Base-by-base conservation (phyloP, 2,329 filamentous ascomycete species). In the Raffaelea albimanens region DNA sequence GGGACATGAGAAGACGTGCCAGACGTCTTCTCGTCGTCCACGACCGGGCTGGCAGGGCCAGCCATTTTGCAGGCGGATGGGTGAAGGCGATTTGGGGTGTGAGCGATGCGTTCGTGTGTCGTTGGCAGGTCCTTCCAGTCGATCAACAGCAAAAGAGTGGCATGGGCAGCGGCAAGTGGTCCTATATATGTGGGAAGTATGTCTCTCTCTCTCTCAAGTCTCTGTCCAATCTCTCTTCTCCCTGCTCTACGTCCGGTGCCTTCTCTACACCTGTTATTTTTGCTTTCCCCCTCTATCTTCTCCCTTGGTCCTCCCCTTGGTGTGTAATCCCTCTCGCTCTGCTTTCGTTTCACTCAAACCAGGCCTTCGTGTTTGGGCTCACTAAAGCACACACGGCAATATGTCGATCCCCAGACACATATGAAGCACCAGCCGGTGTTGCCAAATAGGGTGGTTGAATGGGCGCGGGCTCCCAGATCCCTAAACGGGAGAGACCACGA, bases 21-120 rank as follows among this genome's bases (percentile, higher is more conserved):
- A 52, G 64, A 64, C 60, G 62, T 53, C 56, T 55, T 58, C 49
- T 59, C 40, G 20, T 38, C 22, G 41, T 21, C 50, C 45, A 29
- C 57, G 46, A 54, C 56, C 25, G 25, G 25, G 34, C 56, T 55
- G 49, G 54, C 54, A 43, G 22, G 38, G 34, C 55, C 52, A 50
- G 57, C 56, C 65, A 67, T 69, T 10, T 10, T 9, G 38, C 19
- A 29, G 25, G 25, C 13, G 25, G 25, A 29, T 29, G 25, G 8
- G 18, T 19, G 8, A n/a, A 20, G 38, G 38, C 38, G n/a, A 40
- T 18, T 38, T n/a, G 34, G 38, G 16, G 11, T 19, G 36, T 56
- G 43, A 34, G 25, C 41, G n/a, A 16, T 34, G 43, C n/a, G 25
- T 29, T 29, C 13, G 7, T 13, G 7, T 29, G 7, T 29, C 13